Base-by-base conservation (phyloP, 2,329 filamentous ascomycete genomes). In the Amauroascus verrucosus region DNA sequence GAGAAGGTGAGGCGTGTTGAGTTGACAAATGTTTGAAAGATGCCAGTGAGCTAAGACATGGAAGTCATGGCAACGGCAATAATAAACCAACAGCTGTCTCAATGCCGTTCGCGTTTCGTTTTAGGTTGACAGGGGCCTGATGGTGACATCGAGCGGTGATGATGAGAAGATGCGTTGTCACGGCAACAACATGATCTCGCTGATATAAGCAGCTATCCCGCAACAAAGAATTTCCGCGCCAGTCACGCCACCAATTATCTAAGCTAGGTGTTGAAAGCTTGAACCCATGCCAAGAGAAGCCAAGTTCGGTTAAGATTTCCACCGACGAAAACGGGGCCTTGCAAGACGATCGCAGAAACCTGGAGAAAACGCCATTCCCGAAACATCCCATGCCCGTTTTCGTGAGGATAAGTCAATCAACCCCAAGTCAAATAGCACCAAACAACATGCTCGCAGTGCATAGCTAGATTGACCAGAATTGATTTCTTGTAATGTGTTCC, bases 21-120 rank as follows among this genome's bases (percentile, higher is more conserved):
- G 3, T 38, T 11, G 13, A n/a, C n/a, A 9, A 18, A 35, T 32
- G 38, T 26, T 51, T 44, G 41, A 32, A 50, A 41, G 35, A 50
- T 7, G 14, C 2, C 2, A 22, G 33, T 26, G 6, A 40, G 6
- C 37, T 37, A 35, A 51, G 48, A 24, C 18, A 24, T 35, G 26
- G 40, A 51, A 26, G 38, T 44, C 48, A 26, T 20, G 38, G 40
- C 48, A 51, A 35, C 38, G 48, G 33, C 37, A 44, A 51, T 16
- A 51, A 51, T 51, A 51, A 51, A 51, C 18, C 41, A 52, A 52
- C 50, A 41, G 49, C 30, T 24, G 38, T 46, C 20, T 30, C 26
- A 20, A 32, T 40, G 7, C 41, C 24, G 49, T 51, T 28, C 28
- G 9, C 41, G 50, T 52, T 52, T 52, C 50, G 50, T 52, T 52